These are phyloP conservation scores for Diutina sp. DNA, from an alignment of 1,139 yeast genomes.

Conservation along the genomic window DNA sequence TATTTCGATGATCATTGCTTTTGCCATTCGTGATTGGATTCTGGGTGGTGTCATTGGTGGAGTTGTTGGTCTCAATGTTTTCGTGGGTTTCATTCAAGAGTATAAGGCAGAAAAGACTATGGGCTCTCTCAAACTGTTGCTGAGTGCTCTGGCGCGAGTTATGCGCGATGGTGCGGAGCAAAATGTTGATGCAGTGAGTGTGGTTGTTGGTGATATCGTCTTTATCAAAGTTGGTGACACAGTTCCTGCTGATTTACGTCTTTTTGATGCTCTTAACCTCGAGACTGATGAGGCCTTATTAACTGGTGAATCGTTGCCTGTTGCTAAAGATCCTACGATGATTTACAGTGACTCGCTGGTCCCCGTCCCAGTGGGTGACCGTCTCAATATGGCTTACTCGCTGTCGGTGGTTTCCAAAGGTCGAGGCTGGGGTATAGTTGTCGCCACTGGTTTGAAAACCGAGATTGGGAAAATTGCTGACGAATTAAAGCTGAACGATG, in stretches of 20 bases:
- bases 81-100: slow-evolving; percentile 63
- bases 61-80: slow-evolving; percentile 54
- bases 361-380: slow-evolving; percentile 59
- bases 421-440: slow-evolving; percentile 58
- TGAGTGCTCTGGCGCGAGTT: slow-evolving; percentile 65
- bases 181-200: slow-evolving; percentile 49
- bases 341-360: slow-evolving; percentile 23
- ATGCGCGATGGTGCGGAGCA: slow-evolving; percentile 49
- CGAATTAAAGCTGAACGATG: slow-evolving; percentile 29
- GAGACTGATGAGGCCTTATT: slow-evolving; percentile 74
- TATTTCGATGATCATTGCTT: slow-evolving; percentile 64
- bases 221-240: slow-evolving; percentile 64
- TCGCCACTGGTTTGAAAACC: slow-evolving; percentile 55
- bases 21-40: slow-evolving; percentile 69
- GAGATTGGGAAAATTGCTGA: slow-evolving; percentile 71
- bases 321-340: slow-evolving; percentile 36
- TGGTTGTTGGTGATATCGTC: slow-evolving; percentile 71
- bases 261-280: slow-evolving; percentile 48
- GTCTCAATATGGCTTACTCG: slow-evolving; percentile 60
- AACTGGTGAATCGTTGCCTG: slow-evolving; percentile 74
- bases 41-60: slow-evolving; percentile 75
- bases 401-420: slow-evolving; percentile 70
- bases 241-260: slow-evolving; percentile 64
- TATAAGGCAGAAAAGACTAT: slow-evolving; percentile 68
- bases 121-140: slow-evolving; percentile 58